phyloP scores from a whole-genome alignment of 2,329 filamentous ascomycete genomes.

The Chrysoporthe austroafricana region DNA sequence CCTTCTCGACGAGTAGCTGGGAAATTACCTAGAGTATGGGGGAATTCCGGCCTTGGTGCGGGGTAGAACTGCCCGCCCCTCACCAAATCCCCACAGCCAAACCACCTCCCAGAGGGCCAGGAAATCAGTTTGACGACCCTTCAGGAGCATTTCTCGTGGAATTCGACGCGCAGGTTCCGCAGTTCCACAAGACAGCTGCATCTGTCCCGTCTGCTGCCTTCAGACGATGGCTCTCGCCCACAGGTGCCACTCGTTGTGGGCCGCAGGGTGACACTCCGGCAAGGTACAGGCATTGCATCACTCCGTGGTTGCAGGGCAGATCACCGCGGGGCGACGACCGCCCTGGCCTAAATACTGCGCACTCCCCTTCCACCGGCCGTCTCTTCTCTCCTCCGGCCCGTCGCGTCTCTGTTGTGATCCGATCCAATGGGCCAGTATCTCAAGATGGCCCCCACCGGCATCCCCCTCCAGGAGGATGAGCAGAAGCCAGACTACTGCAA shows the following conservation, averaged over 20 bases:
- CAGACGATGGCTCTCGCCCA: not conserved
- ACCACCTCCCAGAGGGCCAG: not conserved
- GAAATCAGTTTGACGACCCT: not conserved
- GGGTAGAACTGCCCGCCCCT: not conserved
- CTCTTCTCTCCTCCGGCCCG: not conserved
- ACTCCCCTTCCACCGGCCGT: not conserved
- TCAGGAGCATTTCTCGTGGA: not conserved
- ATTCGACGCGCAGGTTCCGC: not conserved
- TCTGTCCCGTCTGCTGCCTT: not conserved
- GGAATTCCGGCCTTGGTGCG: not conserved
- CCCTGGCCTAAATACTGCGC: slow-evolving; percentile 9
- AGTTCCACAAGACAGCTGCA: not conserved
- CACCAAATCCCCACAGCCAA: not conserved
- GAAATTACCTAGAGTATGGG: too few species aligned
- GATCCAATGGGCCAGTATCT: slow-evolving; percentile 5
- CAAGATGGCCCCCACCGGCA: slow-evolving; percentile 34
- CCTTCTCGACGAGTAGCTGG: too few species aligned
- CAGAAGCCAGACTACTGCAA: slow-evolving; percentile 53
- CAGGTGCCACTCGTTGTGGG: not conserved
- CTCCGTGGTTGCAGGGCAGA: not conserved
- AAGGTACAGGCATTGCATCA: not conserved
- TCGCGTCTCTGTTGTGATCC: not conserved
- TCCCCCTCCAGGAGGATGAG: slow-evolving; percentile 41
- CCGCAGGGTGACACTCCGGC: not conserved
- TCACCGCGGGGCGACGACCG: slow-evolving; percentile 11